Evolutionary conservation across 2,329 filamentous ascomycete species (phyloP).

Genomic region (Coniochaeta sp.): DNA sequence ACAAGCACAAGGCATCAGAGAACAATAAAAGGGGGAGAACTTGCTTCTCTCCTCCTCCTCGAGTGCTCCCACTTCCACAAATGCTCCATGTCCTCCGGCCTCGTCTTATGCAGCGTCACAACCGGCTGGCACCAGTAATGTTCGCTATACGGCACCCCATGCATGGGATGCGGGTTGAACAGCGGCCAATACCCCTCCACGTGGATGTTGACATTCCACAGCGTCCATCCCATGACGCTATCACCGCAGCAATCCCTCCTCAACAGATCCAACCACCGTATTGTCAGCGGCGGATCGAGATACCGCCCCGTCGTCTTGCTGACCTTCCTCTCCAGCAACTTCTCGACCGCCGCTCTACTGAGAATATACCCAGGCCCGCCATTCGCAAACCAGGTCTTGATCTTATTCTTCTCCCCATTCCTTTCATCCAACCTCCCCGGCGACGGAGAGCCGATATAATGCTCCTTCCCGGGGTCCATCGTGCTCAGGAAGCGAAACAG

Average conservation of each 20-base stretch:
- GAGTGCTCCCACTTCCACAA: slow-evolving; percentile 39
- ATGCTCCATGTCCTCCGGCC: slow-evolving; percentile 37
- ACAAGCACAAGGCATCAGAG: slow-evolving; percentile 11
- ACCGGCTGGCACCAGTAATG: slow-evolving; percentile 44
- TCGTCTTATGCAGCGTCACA: slow-evolving; percentile 40
- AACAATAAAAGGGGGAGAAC: slow-evolving; percentile 7
- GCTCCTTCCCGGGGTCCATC: slow-evolving; percentile 33
- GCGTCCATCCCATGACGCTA: slow-evolving; percentile 39
- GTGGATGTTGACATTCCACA: slow-evolving; percentile 35
- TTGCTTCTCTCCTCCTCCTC: slow-evolving; percentile 23
- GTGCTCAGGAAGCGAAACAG: slow-evolving; percentile 40
- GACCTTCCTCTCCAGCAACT: slow-evolving; percentile 25
- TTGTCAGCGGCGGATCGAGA: slow-evolving; percentile 27
- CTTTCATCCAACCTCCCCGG: slow-evolving; percentile 26
- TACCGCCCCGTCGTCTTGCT: slow-evolving; percentile 26
- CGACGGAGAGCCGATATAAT: slow-evolving; percentile 43
- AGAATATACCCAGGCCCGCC: slow-evolving; percentile 41
- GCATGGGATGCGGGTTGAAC: slow-evolving; percentile 41
- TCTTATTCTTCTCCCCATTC: slow-evolving; percentile 19
- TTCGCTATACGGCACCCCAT: slow-evolving; percentile 38
- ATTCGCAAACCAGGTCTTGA: slow-evolving; percentile 38
- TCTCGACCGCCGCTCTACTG: slow-evolving; percentile 36
- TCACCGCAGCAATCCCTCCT: slow-evolving; percentile 45
- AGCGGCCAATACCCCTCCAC: slow-evolving; percentile 41
- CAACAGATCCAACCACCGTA: slow-evolving; percentile 33